Evolutionary conservation across 2,329 filamentous ascomycete species (phyloP).

Genomic region (Stagonosporopsis chrysanthemi): DNA sequence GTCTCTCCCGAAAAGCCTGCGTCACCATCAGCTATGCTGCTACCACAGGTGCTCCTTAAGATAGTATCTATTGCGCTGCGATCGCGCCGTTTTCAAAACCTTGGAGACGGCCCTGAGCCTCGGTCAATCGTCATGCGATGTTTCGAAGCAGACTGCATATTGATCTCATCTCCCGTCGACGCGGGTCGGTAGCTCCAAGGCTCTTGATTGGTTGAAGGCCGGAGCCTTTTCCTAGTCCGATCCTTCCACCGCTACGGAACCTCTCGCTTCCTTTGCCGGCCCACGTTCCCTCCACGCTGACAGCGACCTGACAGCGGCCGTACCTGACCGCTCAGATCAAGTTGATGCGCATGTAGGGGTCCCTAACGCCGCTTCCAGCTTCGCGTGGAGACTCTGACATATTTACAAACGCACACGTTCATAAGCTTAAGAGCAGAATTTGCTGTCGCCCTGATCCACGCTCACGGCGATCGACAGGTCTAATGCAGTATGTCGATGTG

Average conservation of each 20-base stretch:
- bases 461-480: slow-evolving; percentile 19
- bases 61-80: not conserved
- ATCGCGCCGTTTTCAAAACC: not conserved
- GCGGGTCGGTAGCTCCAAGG: slow-evolving; percentile 1
- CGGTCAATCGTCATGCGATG: not conserved
- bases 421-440: not conserved
- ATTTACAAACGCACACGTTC: not conserved
- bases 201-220: not conserved
- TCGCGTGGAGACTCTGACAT: not conserved
- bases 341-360: not conserved
- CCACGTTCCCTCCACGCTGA: not conserved
- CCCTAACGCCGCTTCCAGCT: not conserved
- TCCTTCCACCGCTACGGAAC: slow-evolving; percentile 8
- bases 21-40: not conserved
- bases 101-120: not conserved
- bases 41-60: not conserved
- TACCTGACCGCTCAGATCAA: slow-evolving; percentile 3
- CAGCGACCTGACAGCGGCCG: slow-evolving; percentile 7
- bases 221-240: slow-evolving; percentile 10
- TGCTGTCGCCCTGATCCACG: slow-evolving; percentile 5
- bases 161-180: slow-evolving; percentile 11
- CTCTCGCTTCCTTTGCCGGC: slow-evolving; percentile 6
- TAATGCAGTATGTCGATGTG: not conserved
- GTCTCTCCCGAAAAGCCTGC: not conserved
- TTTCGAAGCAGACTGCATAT: not conserved